Conservation (phyloP, 1,284 basidiomycete species). For the Calocybe gambosa region DNA sequence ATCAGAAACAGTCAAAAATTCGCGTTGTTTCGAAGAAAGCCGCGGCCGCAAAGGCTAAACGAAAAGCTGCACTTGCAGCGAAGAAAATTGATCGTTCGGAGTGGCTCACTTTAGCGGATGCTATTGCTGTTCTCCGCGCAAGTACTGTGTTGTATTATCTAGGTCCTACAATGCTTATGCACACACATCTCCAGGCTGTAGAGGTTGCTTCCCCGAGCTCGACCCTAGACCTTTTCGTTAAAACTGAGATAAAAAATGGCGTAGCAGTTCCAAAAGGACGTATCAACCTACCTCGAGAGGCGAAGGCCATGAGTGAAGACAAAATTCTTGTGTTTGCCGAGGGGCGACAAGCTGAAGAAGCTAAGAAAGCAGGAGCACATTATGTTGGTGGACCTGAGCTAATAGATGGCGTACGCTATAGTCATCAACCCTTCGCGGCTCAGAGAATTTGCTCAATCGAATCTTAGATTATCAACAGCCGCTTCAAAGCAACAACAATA, state of each 20-base stretch:
- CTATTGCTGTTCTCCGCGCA: conserved; percentile 64
- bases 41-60: conserved; percentile 38
- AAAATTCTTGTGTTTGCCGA: conserved; percentile 87
- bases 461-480: conserved; percentile 57
- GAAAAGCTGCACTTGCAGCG: conserved; percentile 9
- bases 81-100: conserved; percentile 18
- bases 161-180: not conserved
- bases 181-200: conserved; percentile 49
- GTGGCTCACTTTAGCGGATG: conserved; percentile 39
- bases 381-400: conserved; percentile 84
- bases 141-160: conserved; percentile 22
- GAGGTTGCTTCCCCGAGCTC: conserved; percentile 72
- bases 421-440: conserved; percentile 3
- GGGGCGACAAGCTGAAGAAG: conserved; percentile 69
- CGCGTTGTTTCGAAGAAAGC: conserved; percentile 58
- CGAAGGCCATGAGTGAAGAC: conserved; percentile 65
- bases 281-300: conserved; percentile 54
- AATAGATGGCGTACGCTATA: conserved; percentile 62
- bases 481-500: conserved; percentile 74
- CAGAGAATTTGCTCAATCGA: conserved; percentile 5
- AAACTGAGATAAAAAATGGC: conserved; percentile 71
- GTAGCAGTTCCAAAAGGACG: conserved; percentile 76
- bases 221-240: conserved; percentile 76
- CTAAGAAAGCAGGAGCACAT: conserved; percentile 76
- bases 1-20: conserved; percentile 42